phyloP scores from a whole-genome alignment of 2,329 filamentous ascomycete genomes.

The Pestalotiopsis sp. region DNA sequence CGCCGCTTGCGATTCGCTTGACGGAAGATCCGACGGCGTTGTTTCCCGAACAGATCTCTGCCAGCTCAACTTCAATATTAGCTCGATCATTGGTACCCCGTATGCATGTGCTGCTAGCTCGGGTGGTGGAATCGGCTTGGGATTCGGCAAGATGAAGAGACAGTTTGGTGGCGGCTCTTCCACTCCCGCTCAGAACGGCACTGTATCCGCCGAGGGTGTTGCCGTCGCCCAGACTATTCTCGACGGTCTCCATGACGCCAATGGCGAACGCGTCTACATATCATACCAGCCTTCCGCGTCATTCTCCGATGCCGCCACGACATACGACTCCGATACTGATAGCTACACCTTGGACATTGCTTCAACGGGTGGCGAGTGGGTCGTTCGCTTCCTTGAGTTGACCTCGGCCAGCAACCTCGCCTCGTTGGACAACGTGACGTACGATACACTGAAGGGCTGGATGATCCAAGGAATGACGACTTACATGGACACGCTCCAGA shows the following conservation, averaged over 20 bases:
- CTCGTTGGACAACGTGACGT: conserved; percentile 48
- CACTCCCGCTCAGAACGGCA: conserved; percentile 28
- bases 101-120: conserved; percentile 45
- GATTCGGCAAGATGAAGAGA: background rate
- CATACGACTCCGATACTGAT: conserved; percentile 31
- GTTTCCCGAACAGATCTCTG: conserved; percentile 41
- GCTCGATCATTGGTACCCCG: conserved; percentile 43
- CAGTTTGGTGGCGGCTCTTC: conserved; percentile 14
- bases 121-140: conserved; percentile 9
- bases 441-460: conserved; percentile 54
- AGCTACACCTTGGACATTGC: conserved; percentile 26
- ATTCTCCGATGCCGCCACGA: conserved; percentile 36
- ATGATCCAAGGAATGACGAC: conserved; percentile 50
- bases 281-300: conserved; percentile 32
- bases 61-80: conserved; percentile 41
- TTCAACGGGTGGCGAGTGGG: conserved; percentile 30
- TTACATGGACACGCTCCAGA: conserved; percentile 50
- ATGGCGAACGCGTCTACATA: conserved; percentile 37
- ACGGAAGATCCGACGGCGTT: conserved; percentile 57
- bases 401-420: conserved; percentile 35
- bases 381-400: conserved; percentile 26
- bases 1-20: conserved; percentile 54
- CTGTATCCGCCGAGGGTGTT: conserved; percentile 30
- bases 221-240: conserved; percentile 35
- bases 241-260: conserved; percentile 38